phyloP scores from a whole-genome alignment of 2,329 filamentous ascomycete species.

The Calycina marina region DNA sequence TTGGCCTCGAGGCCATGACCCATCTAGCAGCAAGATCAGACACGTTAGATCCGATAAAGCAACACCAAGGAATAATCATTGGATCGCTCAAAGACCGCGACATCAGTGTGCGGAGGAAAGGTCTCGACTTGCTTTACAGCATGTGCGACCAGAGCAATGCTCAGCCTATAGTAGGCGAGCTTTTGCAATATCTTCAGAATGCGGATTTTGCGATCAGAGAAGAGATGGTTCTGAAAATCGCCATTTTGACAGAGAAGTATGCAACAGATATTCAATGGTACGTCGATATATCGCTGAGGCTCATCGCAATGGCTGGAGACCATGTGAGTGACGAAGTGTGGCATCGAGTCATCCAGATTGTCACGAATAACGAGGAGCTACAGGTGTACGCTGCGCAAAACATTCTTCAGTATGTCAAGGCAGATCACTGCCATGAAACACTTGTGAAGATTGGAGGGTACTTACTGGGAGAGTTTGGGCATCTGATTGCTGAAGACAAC shows the following conservation, averaged over 20 bases:
- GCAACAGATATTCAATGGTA: constrained; percentile 99
- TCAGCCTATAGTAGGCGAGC: constrained; percentile 80
- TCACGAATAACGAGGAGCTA: constrained; percentile 96
- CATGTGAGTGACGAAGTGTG: constrained; percentile 98
- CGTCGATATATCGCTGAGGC: constrained; percentile 86
- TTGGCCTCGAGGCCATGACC: constrained; percentile 94
- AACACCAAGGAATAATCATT: constrained; percentile 92
- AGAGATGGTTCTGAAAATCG: constrained; percentile 98
- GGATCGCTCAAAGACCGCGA: constrained; percentile 88
- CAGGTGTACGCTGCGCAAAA: constrained; percentile 94
- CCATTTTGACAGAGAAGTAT: constrained; percentile 96
- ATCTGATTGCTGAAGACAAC: constrained; percentile 82
- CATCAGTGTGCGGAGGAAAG: constrained; percentile 92
- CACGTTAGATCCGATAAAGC: constrained; percentile 92
- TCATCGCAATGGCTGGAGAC: constrained; percentile 93
- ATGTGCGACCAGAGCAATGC: constrained; percentile 98
- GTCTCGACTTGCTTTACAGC: constrained; percentile 91
- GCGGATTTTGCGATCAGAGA: constrained; percentile 96
- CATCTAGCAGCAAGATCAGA: constrained; percentile 89
- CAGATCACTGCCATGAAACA: constrained; percentile 89
- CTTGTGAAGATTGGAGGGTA: constrained; percentile 96
- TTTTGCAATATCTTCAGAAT: constrained; percentile 86
- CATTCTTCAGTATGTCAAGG: constrained; percentile 81
- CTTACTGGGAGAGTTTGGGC: constrained; percentile 90
- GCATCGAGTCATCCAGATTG: constrained; percentile 97